Evolutionary conservation across 192 early-diverging fungal species (phyloP), one percentile per base, ranked within the genome.

Genomic region (Coemansia aciculifera): DNA sequence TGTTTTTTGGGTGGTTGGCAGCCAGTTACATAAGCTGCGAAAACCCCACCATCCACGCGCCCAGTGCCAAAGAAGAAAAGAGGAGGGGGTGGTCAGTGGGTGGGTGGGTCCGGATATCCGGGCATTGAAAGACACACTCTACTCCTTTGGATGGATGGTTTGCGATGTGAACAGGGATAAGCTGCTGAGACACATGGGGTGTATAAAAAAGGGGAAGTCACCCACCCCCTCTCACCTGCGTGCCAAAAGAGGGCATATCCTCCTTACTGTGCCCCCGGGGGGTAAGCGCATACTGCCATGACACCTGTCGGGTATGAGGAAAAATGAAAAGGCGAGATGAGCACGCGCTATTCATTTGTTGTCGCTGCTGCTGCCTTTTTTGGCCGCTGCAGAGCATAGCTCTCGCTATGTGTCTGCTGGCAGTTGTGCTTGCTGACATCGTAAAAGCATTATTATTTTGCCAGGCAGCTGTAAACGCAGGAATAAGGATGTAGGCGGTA

Each of bases 11-110:
- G 21, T 23, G 59, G 34, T 21, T 3, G 21, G 10, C 21, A 1
- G 59, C 36, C 37, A 60, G 19, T 60, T 36, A 60, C 59, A 60
- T 60, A 60, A 60, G 32, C 59, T 19, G 59, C 31, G 19, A 60
- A 23, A 38, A 10, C 31, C 17, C 31, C n/a, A 4, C 31, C 59
- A 23, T 11, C 34, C 59, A 60, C 34, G 31, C 59, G 59, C 59
- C 19, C n/a, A 39, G 37, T 1, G n/a, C 37, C 59, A 60, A 60
- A 60, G 59, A 60, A 31, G 36, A 9, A 60, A 38, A 4, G 12
- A 21, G 36, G 54, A 57, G 54, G 54, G 59, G 59, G 59, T 39
- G 59, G 59, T 60, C 36, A 13, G 36, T 37, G 36, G 59, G 31
- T 19, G 37, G 59, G 19, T 48, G 19, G 46, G 46, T 19, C 21